A percentile compares a stretch with the other conserved stretches of the same genome.
phyloP scores from a whole-genome alignment of 371 early-diverging fungal species.

The Zychaea mexicana region DNA sequence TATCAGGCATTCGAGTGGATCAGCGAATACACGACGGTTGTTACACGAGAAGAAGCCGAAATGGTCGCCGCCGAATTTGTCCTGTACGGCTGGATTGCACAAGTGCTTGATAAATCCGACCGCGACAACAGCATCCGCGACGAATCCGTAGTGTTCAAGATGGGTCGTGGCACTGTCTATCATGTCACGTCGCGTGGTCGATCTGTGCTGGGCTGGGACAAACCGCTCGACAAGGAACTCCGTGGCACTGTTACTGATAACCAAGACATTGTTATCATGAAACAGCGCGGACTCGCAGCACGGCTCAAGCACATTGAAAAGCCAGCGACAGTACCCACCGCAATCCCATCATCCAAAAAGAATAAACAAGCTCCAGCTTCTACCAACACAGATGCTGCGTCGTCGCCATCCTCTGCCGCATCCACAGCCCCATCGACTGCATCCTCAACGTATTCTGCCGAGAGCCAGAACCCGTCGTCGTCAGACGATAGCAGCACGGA shows the following conservation, averaged over 20 bases:
- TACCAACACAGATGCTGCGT: neutral
- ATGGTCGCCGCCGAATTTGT: slow-evolving; percentile 60
- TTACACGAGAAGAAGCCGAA: slow-evolving; percentile 61
- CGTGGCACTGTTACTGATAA: neutral
- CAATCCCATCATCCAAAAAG: neutral
- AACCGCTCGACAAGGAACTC: neutral
- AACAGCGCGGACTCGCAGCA: slow-evolving; percentile 14
- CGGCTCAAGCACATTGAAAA: slow-evolving; percentile 2
- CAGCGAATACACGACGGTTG: slow-evolving; percentile 58
- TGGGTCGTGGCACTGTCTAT: slow-evolving; percentile 52
- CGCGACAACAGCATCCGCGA: slow-evolving; percentile 24
- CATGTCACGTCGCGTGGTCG: slow-evolving; percentile 61
- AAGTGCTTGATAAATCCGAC: slow-evolving; percentile 48
- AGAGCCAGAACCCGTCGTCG: neutral
- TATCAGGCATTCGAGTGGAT: slow-evolving; percentile 63
- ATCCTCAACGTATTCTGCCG: neutral
- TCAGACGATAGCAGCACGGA: slow-evolving; percentile 1
- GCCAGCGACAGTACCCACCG: neutral
- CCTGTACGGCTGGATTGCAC: slow-evolving; percentile 57
- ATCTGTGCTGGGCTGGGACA: slow-evolving; percentile 56
- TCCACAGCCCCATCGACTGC: slow-evolving; percentile 21
- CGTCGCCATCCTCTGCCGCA: slow-evolving; percentile 3
- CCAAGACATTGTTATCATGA: slow-evolving; percentile 8
- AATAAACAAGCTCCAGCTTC: slow-evolving; percentile 9
- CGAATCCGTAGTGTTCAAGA: slow-evolving; percentile 40